Evolutionary conservation across 73 alveolate species (phyloP).

Genomic region (Stentor roeselii): DNA sequence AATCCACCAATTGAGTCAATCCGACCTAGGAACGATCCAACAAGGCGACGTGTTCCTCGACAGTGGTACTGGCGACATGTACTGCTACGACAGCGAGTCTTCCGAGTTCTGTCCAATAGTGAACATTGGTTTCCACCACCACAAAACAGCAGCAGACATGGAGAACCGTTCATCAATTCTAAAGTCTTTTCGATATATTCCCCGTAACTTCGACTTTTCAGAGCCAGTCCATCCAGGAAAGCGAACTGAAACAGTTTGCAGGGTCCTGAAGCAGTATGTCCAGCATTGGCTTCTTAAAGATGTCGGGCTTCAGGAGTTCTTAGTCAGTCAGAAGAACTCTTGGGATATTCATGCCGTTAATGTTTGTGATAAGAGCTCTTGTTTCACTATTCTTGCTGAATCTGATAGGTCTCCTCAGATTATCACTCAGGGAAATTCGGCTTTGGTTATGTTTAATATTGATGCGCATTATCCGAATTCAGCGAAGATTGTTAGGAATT

Average conservation of each 20-base stretch:
- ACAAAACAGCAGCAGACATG: slow-evolving; percentile 41
- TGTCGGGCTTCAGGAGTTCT: slow-evolving; percentile 62
- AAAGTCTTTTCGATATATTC: slow-evolving; percentile 14
- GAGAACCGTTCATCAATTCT: neutral
- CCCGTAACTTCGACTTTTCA: neutral
- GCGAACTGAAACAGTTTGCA: slow-evolving; percentile 55
- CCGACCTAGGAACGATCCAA: slow-evolving; percentile 36
- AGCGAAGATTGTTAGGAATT: slow-evolving; percentile 55
- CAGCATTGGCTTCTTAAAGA: slow-evolving; percentile 67
- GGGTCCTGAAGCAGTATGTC: slow-evolving; percentile 55
- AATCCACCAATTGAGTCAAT: slow-evolving; percentile 41
- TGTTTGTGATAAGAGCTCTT: slow-evolving; percentile 40
- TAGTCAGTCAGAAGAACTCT: slow-evolving; percentile 56
- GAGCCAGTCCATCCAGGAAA: slow-evolving; percentile 12
- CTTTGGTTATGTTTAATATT: slow-evolving; percentile 72
- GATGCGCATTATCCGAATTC: slow-evolving; percentile 64
- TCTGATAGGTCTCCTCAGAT: slow-evolving; percentile 74
- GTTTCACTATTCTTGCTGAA: slow-evolving; percentile 71
- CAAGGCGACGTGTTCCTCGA: slow-evolving; percentile 73
- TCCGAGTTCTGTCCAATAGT: slow-evolving; percentile 78
- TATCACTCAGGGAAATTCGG: slow-evolving; percentile 70
- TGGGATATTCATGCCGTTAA: slow-evolving; percentile 90
- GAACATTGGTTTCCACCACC: slow-evolving; percentile 84
- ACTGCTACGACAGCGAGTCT: slow-evolving; percentile 52
- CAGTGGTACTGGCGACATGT: slow-evolving; percentile 80